Conservation (phyloP, 1,284 basidiomycete species). For the Albatrellus sp. region DNA sequence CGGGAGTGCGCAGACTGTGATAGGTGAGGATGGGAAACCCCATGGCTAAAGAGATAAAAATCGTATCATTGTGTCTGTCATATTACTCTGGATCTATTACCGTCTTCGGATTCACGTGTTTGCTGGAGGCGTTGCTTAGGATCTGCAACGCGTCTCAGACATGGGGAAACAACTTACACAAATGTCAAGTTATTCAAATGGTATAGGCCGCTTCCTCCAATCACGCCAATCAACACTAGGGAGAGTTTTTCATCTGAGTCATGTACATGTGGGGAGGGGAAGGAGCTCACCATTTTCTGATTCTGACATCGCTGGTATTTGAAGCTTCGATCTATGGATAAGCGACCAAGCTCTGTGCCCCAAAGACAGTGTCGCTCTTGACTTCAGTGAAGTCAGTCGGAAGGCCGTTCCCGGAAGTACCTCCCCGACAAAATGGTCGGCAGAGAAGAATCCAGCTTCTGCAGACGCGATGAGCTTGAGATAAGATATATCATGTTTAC, state of each 20-base stretch:
- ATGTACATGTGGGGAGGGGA: background rate
- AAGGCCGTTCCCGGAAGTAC: too few relatives aligned
- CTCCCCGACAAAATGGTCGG: too few relatives aligned
- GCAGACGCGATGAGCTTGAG: too few relatives aligned
- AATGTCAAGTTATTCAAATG: slow-evolving; percentile 81
- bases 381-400: too few relatives aligned
- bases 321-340: too few relatives aligned
- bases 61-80: background rate
- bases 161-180: slow-evolving; percentile 36
- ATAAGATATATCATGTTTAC: too few relatives aligned
- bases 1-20: slow-evolving; percentile 76
- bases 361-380: too few relatives aligned
- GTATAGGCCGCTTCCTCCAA: slow-evolving; percentile 81
- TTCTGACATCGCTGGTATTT: background rate
- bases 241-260: too few relatives aligned
- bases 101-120: slow-evolving; percentile 60
- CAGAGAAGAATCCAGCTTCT: too few relatives aligned
- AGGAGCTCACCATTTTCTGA: background rate
- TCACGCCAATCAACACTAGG: slow-evolving; percentile 69
- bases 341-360: too few relatives aligned
- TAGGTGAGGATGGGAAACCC: slow-evolving; percentile 87
- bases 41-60: slow-evolving; percentile 54
- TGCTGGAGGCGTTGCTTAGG: slow-evolving; percentile 27
- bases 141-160: background rate
- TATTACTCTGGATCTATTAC: slow-evolving; percentile 27